Base-by-base conservation (phyloP, 305 asterid genomes). In the Fraxinus latifolia region DNA sequence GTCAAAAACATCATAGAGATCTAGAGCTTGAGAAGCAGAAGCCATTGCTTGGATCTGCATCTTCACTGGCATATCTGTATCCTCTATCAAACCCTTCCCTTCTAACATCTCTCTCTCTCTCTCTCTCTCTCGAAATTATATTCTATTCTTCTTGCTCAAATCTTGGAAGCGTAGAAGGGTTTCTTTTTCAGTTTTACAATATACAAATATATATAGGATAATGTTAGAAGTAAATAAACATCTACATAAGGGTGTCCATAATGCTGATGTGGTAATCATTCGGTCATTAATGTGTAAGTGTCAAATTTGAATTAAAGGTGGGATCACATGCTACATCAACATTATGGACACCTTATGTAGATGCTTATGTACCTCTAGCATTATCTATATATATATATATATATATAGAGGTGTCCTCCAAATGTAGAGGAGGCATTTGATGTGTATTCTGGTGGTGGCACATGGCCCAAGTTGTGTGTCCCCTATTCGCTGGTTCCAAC, bases 1-100 rank as follows among this genome's bases (percentile, higher is more conserved):
- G 79, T 95, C 99, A 2, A 87, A 80, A 78, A 94, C 99, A 89
- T 95, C 97, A 79, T 88, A 92, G n/a, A 91, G 90, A 91, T 95
- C 98, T 84, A 93, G 80, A 86, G 99, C 98, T 81, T 91, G 95
- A 80, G 96, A 95, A 84, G 97, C 97, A 82, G 81, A 90, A 47
- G 91, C 87, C 97, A 93, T 92, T 15, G 97, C 99, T 79, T 95
- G 96, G 77, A 87, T 85, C 93, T 94, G 99, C 98, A 95, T 93
- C 92, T 92, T 94, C 89, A 88, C 31, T 53, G 98, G 97, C 99
- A 95, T 95, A 58, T 93, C 97, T 31, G 95, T 89, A 27, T 93
- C 99, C 80, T 95, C 95, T 19, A 93, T 87, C 84, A 84, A 68
- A 81, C 85, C 88, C 77, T 85, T 89, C 29, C 90, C 88, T 85